These are phyloP conservation scores for Vanderwaltozyma yarrowii DNA, from an alignment of 805 yeast genomes.

Conservation along the genomic window DNA sequence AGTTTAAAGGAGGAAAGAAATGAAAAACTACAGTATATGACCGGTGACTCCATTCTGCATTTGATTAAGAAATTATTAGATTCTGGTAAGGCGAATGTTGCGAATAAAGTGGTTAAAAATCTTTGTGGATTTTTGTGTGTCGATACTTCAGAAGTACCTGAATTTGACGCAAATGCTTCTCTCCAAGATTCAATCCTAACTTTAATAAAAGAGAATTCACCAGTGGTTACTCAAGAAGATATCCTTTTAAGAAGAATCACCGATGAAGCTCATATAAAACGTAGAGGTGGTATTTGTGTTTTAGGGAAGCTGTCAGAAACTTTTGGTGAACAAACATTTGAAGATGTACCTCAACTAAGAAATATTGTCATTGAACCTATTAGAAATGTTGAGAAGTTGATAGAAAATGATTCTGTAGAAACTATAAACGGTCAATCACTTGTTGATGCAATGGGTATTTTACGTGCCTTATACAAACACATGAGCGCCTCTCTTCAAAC, in stretches of 20 bases:
- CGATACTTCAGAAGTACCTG: conserved; percentile 94
- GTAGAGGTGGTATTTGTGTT: conserved; percentile 73
- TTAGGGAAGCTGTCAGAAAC: conserved; percentile 46
- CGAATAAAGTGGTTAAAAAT: conserved; percentile 83
- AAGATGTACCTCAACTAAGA: conserved; percentile 54
- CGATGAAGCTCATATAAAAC: conserved; percentile 65
- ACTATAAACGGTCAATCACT: conserved; percentile 62
- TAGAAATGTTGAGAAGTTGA: conserved; percentile 25
- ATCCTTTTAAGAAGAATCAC: conserved; percentile 53
- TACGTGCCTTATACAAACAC: conserved; percentile 61
- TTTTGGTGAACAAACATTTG: conserved; percentile 48
- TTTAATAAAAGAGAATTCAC: conserved; percentile 66
- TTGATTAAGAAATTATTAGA: conserved; percentile 51
- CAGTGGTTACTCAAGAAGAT: conserved; percentile 49
- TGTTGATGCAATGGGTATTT: conserved; percentile 77
- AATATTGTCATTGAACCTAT: conserved; percentile 60
- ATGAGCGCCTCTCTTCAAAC: conserved; percentile 39
- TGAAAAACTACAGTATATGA: conserved; percentile 52
- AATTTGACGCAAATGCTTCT: conserved; percentile 56
- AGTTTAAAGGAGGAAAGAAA: conserved; percentile 72
- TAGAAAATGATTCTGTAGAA: conserved; percentile 25
- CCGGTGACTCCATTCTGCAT: conserved; percentile 59
- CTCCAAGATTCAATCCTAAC: conserved; percentile 47
- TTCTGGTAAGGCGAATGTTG: conserved; percentile 56
- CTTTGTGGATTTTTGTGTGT: conserved; percentile 89